Evolutionary conservation across 257 asterid genomes (phyloP), one percentile per base, ranked within the genome.

Genomic region (Rehmannia glutinosa): DNA sequence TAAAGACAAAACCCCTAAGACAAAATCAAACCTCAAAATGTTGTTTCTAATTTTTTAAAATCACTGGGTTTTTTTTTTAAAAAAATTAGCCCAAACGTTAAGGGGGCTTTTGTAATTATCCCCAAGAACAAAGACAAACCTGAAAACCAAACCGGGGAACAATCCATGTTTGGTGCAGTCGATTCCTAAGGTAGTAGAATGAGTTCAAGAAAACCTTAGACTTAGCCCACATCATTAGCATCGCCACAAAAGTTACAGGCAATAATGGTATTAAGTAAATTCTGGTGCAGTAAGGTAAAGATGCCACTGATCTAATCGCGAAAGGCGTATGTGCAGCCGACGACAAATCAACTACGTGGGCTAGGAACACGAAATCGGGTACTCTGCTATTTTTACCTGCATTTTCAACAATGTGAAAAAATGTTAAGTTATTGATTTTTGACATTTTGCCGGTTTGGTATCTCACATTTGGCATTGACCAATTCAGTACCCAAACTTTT

Each of bases 141-240:
- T 93, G 96, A 52, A 93, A 93, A 60, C 99, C 97, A 21, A 82
- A 91, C 1, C 99, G 87, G 13, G 99, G 99, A 46, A 94, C 92
- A 2, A 66, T 75, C 99, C 99, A 94, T 0, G 96, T 88, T 73
- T 94, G 97, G 74, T 90, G 92, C 58, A 90, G 64, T 46, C 84
- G 78, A 12, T 77, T 75, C 66, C 88, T 82, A 5, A 94, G 87
- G 79, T 63, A 71, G 86, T 94, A 94, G 75, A 69, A 91, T 0
- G 93, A 75, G 75, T 60, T 12, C 82, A 86, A 78, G 76, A 94
- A 94, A 6, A 91, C 72, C 70, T 90, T 94, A 0, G 97, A 87
- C 39, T 82, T 88, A 10, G 87, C 82, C 99, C 99, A 94, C 99
- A 94, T 90, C 0, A 80, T 5, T 2, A 86, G 64, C 99, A 94